These are phyloP conservation scores for Lithospermum erythrorhizon DNA, from an alignment of 257 asterid genomes.

Conservation along the genomic window DNA sequence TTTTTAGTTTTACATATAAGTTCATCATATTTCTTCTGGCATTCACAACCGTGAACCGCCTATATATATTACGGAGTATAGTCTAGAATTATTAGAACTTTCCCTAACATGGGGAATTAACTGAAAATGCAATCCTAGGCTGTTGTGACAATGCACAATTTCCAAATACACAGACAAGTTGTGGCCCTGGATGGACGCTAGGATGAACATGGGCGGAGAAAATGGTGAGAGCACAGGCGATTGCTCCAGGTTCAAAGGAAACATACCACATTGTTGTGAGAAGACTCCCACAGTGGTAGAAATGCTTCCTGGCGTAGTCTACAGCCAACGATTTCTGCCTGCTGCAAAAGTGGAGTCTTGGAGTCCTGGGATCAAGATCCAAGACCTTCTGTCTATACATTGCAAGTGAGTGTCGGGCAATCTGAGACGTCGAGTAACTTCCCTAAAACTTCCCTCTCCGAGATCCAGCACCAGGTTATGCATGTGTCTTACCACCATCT, in stretches of 20 bases:
- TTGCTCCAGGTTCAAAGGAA: slow-evolving; percentile 15
- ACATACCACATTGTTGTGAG: slow-evolving; percentile 19
- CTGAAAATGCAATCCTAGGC: slow-evolving; percentile 10
- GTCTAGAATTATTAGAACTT: no score
- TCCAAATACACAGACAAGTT: slow-evolving; percentile 18
- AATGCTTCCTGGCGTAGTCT: no score
- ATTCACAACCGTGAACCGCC: no score
- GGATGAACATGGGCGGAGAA: slow-evolving; percentile 26
- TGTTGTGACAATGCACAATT: slow-evolving; percentile 13
- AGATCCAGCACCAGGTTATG: slow-evolving; percentile 18
- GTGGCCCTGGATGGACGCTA: slow-evolving; percentile 21
- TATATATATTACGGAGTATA: no score
- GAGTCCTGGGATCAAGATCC: no score
- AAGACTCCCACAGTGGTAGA: slow-evolving; percentile 17
- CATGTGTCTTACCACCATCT: slow-evolving; percentile 8
- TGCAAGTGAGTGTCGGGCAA: no score
- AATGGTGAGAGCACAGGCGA: slow-evolving; percentile 14
- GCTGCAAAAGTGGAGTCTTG: no score
- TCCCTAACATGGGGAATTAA: no score
- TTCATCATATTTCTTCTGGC: slow-evolving; percentile 15
- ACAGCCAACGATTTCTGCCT: no score
- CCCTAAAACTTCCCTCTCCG: slow-evolving; percentile 19
- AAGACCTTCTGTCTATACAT: no score
- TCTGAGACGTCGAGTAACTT: no score
- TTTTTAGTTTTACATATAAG: not conserved